A percentile compares a stretch with the other conserved stretches of the same genome.
Conservation (phyloP, 2,329 filamentous ascomycete species). For the Mariannaea sp. region DNA sequence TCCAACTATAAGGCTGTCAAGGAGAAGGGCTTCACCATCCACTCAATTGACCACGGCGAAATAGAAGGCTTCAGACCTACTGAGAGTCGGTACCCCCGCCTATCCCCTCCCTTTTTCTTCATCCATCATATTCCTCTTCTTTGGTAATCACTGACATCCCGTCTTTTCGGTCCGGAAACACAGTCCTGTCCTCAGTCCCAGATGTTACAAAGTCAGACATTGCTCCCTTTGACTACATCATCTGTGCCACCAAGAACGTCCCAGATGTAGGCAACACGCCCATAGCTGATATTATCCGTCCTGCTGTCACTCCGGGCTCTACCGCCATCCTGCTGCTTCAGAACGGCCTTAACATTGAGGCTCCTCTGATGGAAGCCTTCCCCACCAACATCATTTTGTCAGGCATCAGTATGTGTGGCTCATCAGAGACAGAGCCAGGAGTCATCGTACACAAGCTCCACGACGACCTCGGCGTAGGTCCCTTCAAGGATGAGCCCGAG, state of each 20-base stretch:
- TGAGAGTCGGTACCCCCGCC: constrained; percentile 21
- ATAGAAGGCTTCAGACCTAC: constrained; percentile 28
- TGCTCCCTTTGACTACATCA: constrained; percentile 33
- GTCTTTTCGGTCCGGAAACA: background rate
- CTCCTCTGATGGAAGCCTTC: constrained; percentile 27
- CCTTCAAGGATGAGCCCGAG: constrained; percentile 24
- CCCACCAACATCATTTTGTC: constrained; percentile 31
- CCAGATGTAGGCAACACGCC: constrained; percentile 25
- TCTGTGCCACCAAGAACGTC: constrained; percentile 35
- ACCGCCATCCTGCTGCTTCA: constrained; percentile 33
- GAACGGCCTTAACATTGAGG: constrained; percentile 36
- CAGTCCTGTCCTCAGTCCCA: constrained; percentile 29
- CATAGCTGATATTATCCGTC: constrained; percentile 28
- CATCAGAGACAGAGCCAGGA: constrained; percentile 30
- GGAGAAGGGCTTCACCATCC: constrained; percentile 30
- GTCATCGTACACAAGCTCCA: constrained; percentile 30
- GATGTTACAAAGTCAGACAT: constrained; percentile 22
- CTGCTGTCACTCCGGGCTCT: constrained; percentile 28
- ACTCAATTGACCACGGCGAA: constrained; percentile 33
- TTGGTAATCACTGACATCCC: too few relatives aligned
- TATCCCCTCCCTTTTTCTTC: background rate
- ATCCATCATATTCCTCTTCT: constrained; percentile 3
- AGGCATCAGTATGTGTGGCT: constrained; percentile 35
- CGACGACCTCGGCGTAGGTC: constrained; percentile 31
- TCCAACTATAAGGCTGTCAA: constrained; percentile 33